phyloP scores from a whole-genome alignment of 1,139 yeast species.

The Yamadazyma friedrichii region DNA sequence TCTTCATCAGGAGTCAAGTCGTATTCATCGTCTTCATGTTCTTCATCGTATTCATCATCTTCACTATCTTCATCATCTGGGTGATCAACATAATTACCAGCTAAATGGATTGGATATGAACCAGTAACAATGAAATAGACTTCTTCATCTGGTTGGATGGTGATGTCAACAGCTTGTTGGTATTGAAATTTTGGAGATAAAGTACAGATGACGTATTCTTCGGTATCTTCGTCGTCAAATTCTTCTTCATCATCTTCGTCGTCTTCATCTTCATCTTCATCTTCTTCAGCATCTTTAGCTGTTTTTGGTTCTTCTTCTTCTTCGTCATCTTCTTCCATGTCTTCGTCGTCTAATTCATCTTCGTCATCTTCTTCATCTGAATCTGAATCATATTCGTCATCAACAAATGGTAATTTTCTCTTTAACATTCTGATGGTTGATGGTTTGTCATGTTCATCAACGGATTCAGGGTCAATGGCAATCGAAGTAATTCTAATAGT shows the following conservation, averaged over 20 bases:
- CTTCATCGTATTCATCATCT: constrained; percentile 48
- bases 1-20: constrained; percentile 93
- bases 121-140: constrained; percentile 94
- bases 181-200: constrained; percentile 79
- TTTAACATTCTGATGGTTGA: constrained; percentile 87
- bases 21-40: constrained; percentile 68
- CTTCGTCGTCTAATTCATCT: constrained; percentile 52
- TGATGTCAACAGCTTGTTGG: constrained; percentile 90
- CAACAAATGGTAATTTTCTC: constrained; percentile 55
- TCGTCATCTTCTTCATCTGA: constrained; percentile 50
- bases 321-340: constrained; percentile 44
- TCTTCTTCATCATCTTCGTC: constrained; percentile 60
- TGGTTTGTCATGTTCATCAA: constrained; percentile 80
- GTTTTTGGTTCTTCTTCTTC: constrained; percentile 25
- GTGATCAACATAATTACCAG: constrained; percentile 95
- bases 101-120: constrained; percentile 85
- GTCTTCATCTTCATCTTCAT: constrained; percentile 46
- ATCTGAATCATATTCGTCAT: constrained; percentile 46
- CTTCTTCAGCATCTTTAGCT: constrained; percentile 27
- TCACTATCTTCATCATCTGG: constrained; percentile 75
- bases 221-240: constrained; percentile 56
- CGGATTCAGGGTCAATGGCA: constrained; percentile 85
- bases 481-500: constrained; percentile 92
- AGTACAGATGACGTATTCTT: constrained; percentile 85
- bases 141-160: constrained; percentile 91